Conservation (phyloP, 306 rosid genomes). For the Ormosia semicastrata region DNA sequence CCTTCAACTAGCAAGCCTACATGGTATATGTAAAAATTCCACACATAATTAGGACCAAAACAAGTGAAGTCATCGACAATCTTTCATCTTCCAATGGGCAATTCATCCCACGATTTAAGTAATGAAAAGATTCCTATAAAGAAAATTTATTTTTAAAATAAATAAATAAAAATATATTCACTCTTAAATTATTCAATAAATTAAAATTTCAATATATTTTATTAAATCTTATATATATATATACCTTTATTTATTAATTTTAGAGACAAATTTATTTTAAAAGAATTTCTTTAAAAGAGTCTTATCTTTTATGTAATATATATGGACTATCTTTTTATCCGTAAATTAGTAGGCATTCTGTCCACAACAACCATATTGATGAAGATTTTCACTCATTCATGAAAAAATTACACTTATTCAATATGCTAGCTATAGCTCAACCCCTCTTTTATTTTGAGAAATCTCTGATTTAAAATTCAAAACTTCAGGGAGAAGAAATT, state of each 20-base stretch:
- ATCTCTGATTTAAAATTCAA: background rate
- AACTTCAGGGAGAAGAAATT: background rate
- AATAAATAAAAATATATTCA: too few species aligned
- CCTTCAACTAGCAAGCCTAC: constrained; percentile 37
- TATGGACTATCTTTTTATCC: background rate
- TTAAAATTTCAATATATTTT: too few species aligned
- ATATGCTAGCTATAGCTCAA: background rate
- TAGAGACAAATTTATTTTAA: too few species aligned
- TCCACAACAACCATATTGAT: too few species aligned
- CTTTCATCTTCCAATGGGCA: constrained; percentile 24
- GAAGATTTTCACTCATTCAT: too few species aligned
- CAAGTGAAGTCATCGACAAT: constrained; percentile 25
- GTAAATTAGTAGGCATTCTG: background rate
- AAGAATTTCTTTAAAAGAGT: too few species aligned
- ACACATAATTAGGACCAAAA: constrained; percentile 21
- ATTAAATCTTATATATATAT: too few species aligned
- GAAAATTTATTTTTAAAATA: too few species aligned
- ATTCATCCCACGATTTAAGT: too few species aligned
- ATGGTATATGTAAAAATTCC: constrained; percentile 35
- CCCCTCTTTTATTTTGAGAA: background rate
- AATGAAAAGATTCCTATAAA: too few species aligned
- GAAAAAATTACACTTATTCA: background rate
- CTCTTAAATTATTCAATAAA: too few species aligned
- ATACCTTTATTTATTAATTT: too few species aligned
- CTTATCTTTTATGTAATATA: background rate